A percentile compares a stretch with the other conserved stretches of the same genome.
Conservation (phyloP, 257 asterid species). For the Eustoma russellianum region DNA sequence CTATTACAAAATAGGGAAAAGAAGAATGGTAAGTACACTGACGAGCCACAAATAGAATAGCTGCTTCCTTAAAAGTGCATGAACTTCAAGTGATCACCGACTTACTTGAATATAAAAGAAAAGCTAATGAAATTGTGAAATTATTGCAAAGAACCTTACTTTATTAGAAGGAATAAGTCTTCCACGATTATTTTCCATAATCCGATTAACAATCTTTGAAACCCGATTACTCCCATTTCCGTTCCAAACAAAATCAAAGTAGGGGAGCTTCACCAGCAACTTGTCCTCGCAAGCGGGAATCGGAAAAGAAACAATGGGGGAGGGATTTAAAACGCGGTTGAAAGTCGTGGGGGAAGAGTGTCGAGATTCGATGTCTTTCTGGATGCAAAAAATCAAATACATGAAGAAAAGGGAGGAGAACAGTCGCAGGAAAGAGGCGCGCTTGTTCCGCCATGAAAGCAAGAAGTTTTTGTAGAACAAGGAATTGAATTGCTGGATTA, state of each 20-base stretch:
- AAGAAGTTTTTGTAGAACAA: conserved; percentile 44
- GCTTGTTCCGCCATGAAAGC: conserved; percentile 73
- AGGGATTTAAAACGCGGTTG: conserved; percentile 31
- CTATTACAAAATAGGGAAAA: no score
- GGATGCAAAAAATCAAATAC: conserved; percentile 62
- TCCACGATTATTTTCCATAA: conserved; percentile 65
- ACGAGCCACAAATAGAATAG: no score
- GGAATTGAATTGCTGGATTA: conserved; percentile 61
- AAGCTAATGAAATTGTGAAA: no score
- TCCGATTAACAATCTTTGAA: conserved; percentile 41
- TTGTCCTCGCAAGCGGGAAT: conserved; percentile 75
- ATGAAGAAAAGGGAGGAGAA: conserved; percentile 78
- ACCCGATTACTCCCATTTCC: conserved; percentile 52
- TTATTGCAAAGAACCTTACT: conserved; percentile 19
- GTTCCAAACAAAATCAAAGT: conserved; percentile 87
- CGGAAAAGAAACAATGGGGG: conserved; percentile 45
- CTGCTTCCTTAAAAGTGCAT: no score
- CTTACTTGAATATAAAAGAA: no score
- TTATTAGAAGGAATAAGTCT: conserved; percentile 48
- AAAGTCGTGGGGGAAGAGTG: conserved; percentile 46
- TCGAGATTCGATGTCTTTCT: conserved; percentile 48
- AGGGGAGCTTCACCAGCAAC: conserved; percentile 39
- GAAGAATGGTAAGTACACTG: no score
- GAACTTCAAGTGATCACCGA: no score
- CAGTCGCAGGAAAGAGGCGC: conserved; percentile 63